A percentile compares a stretch with the other conserved stretches of the same genome.
These are phyloP conservation scores for Wickerhamomyces queroliae DNA, from an alignment of 805 yeast species.

Conservation along the genomic window DNA sequence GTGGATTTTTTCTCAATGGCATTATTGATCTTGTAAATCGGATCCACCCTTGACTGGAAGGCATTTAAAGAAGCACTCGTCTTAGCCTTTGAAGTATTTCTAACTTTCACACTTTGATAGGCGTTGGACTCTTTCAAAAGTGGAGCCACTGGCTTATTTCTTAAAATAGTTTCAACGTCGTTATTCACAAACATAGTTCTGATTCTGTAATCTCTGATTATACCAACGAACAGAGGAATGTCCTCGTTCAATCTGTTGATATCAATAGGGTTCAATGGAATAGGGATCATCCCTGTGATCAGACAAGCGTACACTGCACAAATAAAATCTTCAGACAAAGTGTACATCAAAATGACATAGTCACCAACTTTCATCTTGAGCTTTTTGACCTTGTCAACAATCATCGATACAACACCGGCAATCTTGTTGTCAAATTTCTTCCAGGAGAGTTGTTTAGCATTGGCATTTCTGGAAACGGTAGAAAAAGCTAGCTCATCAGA, in stretches of 20 bases:
- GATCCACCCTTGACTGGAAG: slow-evolving; percentile 10
- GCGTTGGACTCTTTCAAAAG: slow-evolving; percentile 41
- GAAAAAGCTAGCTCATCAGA: slow-evolving; percentile 78
- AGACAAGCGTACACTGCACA: slow-evolving; percentile 85
- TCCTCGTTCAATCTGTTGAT: slow-evolving; percentile 68
- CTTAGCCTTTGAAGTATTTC: slow-evolving; percentile 61
- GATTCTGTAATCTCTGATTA: slow-evolving; percentile 67
- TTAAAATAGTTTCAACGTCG: slow-evolving; percentile 66
- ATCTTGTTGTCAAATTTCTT: slow-evolving; percentile 71
- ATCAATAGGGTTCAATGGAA: slow-evolving; percentile 72
- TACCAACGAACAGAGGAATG: slow-evolving; percentile 53
- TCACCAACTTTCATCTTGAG: slow-evolving; percentile 62
- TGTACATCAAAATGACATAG: slow-evolving; percentile 73
- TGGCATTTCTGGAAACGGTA: slow-evolving; percentile 35
- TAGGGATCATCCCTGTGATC: slow-evolving; percentile 69
- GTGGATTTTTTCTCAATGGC: slow-evolving; percentile 30
- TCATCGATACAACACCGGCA: slow-evolving; percentile 66
- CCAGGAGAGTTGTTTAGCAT: slow-evolving; percentile 64
- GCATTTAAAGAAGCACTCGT: slow-evolving; percentile 18
- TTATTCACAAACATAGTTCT: slow-evolving; percentile 69
- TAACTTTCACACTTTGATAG: slow-evolving; percentile 43
- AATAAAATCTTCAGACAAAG: slow-evolving; percentile 80
- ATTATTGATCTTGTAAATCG: slow-evolving; percentile 29
- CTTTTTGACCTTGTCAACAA: slow-evolving; percentile 69
- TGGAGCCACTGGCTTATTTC: slow-evolving; percentile 58